Evolutionary conservation across 1,284 basidiomycete genomes (phyloP).

Genomic region (Meripilus lineatus): DNA sequence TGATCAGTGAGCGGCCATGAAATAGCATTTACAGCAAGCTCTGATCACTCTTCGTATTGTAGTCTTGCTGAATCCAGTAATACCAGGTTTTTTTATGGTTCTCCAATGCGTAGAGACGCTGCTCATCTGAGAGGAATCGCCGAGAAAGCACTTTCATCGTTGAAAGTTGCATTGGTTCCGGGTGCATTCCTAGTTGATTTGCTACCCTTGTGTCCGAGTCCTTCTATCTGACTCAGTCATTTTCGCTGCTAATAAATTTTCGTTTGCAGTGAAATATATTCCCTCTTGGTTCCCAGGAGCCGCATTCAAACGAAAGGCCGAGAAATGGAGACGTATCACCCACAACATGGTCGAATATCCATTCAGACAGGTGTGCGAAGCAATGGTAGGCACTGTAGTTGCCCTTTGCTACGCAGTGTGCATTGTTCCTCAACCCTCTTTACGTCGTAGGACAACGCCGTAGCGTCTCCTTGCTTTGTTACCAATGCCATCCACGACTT

Average conservation of each 20-base stretch:
- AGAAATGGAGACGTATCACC: slow-evolving; percentile 34
- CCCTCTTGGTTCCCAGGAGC: slow-evolving; percentile 32
- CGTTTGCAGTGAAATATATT: slow-evolving; percentile 26
- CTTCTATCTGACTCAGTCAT: not conserved
- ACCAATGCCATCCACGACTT: not conserved
- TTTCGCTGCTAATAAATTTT: not conserved
- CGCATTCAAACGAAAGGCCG: slow-evolving; percentile 42
- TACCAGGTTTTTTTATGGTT: too few relatives aligned
- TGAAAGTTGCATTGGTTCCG: not conserved
- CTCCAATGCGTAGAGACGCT: too few relatives aligned
- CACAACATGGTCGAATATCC: not conserved
- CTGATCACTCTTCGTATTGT: too few relatives aligned
- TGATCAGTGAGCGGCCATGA: slow-evolving; percentile 37
- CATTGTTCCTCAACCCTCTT: too few relatives aligned
- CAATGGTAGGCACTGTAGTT: slow-evolving; percentile 16
- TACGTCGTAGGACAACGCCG: not conserved
- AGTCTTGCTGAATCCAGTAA: too few relatives aligned
- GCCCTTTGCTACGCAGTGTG: too few relatives aligned
- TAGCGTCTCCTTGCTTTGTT: not conserved
- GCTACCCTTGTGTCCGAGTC: slow-evolving; percentile 5
- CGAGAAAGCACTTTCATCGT: slow-evolving; percentile 5
- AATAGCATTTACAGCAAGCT: too few relatives aligned
- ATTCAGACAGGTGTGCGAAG: slow-evolving; percentile 23
- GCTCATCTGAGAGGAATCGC: slow-evolving; percentile 1
- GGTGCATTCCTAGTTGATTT: slow-evolving; percentile 7